Conservation (phyloP, 331 rosid genomes). For the Cucumis variabilis region DNA sequence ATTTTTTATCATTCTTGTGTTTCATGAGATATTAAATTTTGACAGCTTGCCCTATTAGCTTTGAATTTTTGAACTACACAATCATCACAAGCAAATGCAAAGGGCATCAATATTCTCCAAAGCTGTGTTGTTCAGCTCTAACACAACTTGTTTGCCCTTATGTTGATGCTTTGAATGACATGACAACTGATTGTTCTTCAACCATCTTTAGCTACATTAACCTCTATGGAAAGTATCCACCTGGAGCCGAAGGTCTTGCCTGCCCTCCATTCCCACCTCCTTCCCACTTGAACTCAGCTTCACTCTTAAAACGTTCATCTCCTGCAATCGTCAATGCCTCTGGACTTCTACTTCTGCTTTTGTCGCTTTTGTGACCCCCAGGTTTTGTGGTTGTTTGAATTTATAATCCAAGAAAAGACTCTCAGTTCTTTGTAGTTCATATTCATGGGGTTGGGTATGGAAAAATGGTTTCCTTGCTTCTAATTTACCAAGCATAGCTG, state of each 20-base stretch:
- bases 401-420: background rate
- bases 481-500: too few relatives aligned
- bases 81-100: slow-evolving; percentile 87
- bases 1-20: too few relatives aligned
- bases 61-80: slow-evolving; percentile 85
- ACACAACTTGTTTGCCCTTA: slow-evolving; percentile 89
- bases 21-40: too few relatives aligned
- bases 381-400: background rate
- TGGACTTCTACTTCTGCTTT: slow-evolving; percentile 45
- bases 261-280: slow-evolving; percentile 75
- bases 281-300: slow-evolving; percentile 9
- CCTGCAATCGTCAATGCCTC: slow-evolving; percentile 45
- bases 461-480: too few relatives aligned
- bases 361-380: slow-evolving; percentile 26
- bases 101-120: slow-evolving; percentile 75
- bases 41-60: slow-evolving; percentile 86
- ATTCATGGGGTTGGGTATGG: too few relatives aligned
- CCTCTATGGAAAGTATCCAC: slow-evolving; percentile 88
- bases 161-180: slow-evolving; percentile 60
- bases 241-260: slow-evolving; percentile 71
- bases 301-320: slow-evolving; percentile 33
- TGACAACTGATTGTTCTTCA: slow-evolving; percentile 74
- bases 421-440: background rate
- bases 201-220: slow-evolving; percentile 95
- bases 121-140: slow-evolving; percentile 63